Evolutionary conservation across 2,329 filamentous ascomycete species (phyloP).

Genomic region (Aphanoascus verrucosus): DNA sequence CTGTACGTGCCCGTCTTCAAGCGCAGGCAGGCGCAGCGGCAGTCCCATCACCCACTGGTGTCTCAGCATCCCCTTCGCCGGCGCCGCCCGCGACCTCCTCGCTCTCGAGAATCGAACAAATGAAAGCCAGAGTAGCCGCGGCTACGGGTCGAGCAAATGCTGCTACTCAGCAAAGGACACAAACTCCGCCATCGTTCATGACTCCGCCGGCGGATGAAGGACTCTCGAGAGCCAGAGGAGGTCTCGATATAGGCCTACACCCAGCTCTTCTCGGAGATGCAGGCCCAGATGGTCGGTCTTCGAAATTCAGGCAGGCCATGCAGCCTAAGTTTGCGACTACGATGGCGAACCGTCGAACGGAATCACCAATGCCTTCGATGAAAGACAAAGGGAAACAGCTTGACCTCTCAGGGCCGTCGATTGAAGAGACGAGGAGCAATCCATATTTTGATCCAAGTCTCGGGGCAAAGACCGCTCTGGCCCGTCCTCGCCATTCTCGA

Average conservation of each 20-base stretch:
- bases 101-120: slow-evolving; percentile 60
- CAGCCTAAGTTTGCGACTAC: slow-evolving; percentile 46
- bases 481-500: slow-evolving; percentile 58
- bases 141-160: slow-evolving; percentile 48
- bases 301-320: slow-evolving; percentile 33
- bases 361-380: slow-evolving; percentile 30
- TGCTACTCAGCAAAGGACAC: slow-evolving; percentile 37
- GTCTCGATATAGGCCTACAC: slow-evolving; percentile 64
- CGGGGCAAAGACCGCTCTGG: slow-evolving; percentile 46
- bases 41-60: slow-evolving; percentile 18
- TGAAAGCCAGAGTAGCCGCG: slow-evolving; percentile 70
- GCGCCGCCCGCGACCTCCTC: slow-evolving; percentile 29
- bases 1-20: slow-evolving; percentile 38
- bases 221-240: slow-evolving; percentile 47
- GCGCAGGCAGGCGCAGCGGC: slow-evolving; percentile 27
- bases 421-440: slow-evolving; percentile 55
- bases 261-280: slow-evolving; percentile 55
- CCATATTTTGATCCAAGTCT: slow-evolving; percentile 71
- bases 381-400: slow-evolving; percentile 40
- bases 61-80: slow-evolving; percentile 29
- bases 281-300: slow-evolving; percentile 35
- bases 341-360: slow-evolving; percentile 44
- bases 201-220: slow-evolving; percentile 41
- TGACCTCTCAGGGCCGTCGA: slow-evolving; percentile 47
- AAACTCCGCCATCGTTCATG: slow-evolving; percentile 28